Percentiles rank a stretch among this genome's conserved stretches.
Conservation (phyloP, 306 rosid genomes). For the Lagenaria siceraria region DNA sequence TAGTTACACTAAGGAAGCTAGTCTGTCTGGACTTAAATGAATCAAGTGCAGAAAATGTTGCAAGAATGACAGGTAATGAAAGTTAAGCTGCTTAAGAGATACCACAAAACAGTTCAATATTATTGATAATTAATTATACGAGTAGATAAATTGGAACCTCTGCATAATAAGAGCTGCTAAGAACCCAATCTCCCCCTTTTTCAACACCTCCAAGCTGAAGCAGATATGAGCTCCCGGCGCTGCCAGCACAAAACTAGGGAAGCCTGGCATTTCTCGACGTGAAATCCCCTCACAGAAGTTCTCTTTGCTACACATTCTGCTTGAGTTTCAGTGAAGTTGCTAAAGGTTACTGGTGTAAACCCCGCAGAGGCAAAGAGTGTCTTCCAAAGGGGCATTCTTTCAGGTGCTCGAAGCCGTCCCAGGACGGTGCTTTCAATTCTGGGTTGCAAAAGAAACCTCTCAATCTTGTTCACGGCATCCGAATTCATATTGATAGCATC, state of each 20-base stretch:
- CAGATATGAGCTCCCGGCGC: conserved; percentile 29
- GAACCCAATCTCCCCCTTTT: conserved; percentile 23
- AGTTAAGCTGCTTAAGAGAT: conserved; percentile 23
- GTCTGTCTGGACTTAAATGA: conserved; percentile 16
- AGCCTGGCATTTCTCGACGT: conserved; percentile 29
- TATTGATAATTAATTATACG: conserved; percentile 21
- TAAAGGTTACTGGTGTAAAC: conserved; percentile 20
- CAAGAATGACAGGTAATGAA: conserved; percentile 21
- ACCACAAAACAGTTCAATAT: conserved; percentile 26
- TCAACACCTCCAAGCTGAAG: conserved; percentile 44
- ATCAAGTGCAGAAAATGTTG: conserved; percentile 17
- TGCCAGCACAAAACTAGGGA: conserved; percentile 39
- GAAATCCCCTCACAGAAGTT: conserved; percentile 30
- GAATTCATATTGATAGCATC: conserved; percentile 21
- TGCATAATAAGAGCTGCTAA: conserved; percentile 24
- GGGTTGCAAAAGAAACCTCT: conserved; percentile 32
- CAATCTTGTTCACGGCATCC: conserved; percentile 29
- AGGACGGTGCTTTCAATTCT: conserved; percentile 26
- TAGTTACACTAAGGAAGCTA: conserved; percentile 13
- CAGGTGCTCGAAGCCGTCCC: conserved; percentile 24
- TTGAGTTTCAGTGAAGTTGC: conserved; percentile 37
- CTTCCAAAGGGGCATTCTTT: conserved; percentile 26
- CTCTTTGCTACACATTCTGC: conserved; percentile 38
- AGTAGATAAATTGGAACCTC: conserved; percentile 27
- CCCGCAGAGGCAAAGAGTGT: conserved; percentile 22